These are phyloP conservation scores for Camillea tinctor DNA, from an alignment of 2,329 filamentous ascomycete species.

Conservation along the genomic window DNA sequence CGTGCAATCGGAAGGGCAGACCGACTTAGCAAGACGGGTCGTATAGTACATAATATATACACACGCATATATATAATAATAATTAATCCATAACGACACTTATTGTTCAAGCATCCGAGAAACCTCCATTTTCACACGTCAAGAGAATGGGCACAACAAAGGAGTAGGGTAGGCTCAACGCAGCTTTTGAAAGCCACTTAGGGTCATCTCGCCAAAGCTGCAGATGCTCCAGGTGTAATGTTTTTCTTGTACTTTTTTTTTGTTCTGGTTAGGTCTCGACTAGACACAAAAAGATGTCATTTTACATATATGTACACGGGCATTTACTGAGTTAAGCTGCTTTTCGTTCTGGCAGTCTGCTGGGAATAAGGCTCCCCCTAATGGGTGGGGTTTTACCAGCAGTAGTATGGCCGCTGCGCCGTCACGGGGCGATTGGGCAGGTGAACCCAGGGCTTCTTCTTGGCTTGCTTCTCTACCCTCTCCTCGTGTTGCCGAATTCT, in stretches of 20 bases:
- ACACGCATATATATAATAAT: too few species aligned
- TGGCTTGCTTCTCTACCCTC: slow-evolving; percentile 70
- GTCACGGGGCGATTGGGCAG: slow-evolving; percentile 83
- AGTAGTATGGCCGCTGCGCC: slow-evolving; percentile 84
- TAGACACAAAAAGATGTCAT: neutral
- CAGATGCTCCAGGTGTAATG: neutral
- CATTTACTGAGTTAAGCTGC: neutral
- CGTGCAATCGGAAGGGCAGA: neutral
- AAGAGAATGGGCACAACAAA: neutral
- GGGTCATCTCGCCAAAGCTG: neutral
- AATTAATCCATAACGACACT: neutral
- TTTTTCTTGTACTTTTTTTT: neutral
- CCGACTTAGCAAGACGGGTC: neutral
- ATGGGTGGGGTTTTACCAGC: slow-evolving; percentile 63
- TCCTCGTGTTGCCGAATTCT: slow-evolving; percentile 79
- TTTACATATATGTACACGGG: neutral
- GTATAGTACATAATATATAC: neutral
- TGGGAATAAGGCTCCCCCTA: neutral
- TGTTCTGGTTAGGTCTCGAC: neutral
- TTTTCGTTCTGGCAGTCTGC: slow-evolving; percentile 28
- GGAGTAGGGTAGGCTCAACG: neutral
- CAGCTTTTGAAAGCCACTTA: neutral
- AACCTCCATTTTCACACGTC: neutral
- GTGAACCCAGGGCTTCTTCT: slow-evolving; percentile 80
- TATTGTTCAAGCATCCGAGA: neutral